These are phyloP conservation scores for Colletotrichum scovillei DNA, from an alignment of 2,329 filamentous ascomycete genomes.

Conservation along the genomic window DNA sequence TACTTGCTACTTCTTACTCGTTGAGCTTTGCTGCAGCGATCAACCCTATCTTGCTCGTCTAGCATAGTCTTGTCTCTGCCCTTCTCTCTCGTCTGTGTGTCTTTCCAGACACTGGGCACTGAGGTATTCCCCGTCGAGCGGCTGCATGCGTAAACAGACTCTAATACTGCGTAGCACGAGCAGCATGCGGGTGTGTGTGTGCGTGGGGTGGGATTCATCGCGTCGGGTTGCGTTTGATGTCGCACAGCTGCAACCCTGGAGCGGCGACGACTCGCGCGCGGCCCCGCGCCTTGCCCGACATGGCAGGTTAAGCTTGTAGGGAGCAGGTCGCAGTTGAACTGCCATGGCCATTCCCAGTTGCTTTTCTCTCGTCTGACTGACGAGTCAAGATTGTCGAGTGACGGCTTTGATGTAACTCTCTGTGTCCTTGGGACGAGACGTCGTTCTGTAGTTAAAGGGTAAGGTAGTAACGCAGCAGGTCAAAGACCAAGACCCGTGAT, in stretches of 20 bases:
- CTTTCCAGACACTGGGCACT: neutral
- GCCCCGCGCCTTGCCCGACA: constrained; percentile 18
- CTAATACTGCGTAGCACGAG: neutral
- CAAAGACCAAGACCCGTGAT: neutral
- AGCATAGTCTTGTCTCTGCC: neutral
- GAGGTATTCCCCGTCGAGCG: neutral
- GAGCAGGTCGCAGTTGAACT: neutral
- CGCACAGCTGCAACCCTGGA: constrained; percentile 26
- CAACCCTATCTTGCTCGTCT: constrained; percentile 12
- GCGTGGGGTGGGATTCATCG: constrained; percentile 24
- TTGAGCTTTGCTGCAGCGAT: neutral
- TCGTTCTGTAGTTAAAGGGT: neutral
- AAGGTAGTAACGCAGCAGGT: neutral
- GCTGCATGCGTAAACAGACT: neutral
- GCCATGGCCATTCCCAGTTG: constrained; percentile 6
- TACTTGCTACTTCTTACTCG: neutral
- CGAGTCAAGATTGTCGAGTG: constrained; percentile 19
- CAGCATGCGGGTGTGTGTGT: constrained; percentile 13
- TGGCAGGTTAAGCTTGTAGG: constrained; percentile 1
- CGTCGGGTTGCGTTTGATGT: constrained; percentile 21
- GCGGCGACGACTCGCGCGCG: constrained; percentile 26
- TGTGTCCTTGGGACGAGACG: neutral
- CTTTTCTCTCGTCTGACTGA: neutral
- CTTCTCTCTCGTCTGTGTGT: constrained; percentile 4
- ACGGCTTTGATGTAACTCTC: constrained; percentile 11